Evolutionary conservation across 148 eudicot genomes (phyloP).

Genomic region (Chenopodium suecicum): DNA sequence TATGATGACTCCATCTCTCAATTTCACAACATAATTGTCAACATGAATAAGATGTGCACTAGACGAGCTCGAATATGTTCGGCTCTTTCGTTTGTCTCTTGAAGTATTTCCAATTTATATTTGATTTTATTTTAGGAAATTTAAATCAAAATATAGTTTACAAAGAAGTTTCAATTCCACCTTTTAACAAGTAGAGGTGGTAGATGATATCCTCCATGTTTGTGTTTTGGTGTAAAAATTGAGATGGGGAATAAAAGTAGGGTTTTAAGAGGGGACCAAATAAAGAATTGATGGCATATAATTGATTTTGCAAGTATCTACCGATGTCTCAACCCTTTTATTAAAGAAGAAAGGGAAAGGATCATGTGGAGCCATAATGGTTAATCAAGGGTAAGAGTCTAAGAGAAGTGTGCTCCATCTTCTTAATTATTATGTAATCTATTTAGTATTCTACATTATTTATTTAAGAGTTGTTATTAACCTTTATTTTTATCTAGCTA

Average conservation of each 20-base stretch:
- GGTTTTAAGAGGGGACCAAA: background rate
- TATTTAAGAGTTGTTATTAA: too few relatives aligned
- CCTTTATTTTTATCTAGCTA: too few relatives aligned
- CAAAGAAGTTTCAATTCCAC: background rate
- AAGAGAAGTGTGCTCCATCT: too few relatives aligned
- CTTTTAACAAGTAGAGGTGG: background rate
- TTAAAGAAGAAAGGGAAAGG: background rate
- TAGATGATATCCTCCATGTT: background rate
- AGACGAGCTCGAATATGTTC: too few relatives aligned
- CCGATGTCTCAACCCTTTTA: background rate
- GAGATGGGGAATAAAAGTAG: background rate
- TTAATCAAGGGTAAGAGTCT: background rate
- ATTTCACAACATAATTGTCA: too few relatives aligned
- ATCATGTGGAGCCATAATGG: background rate
- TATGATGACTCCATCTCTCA: too few relatives aligned
- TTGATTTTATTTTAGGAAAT: too few relatives aligned
- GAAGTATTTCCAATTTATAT: too few relatives aligned
- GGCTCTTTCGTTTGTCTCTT: too few relatives aligned
- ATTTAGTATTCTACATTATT: too few relatives aligned
- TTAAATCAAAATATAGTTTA: background rate
- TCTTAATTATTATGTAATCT: too few relatives aligned
- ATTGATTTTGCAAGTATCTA: background rate
- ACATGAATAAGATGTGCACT: too few relatives aligned
- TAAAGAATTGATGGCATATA: background rate
- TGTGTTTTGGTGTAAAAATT: background rate